Base-by-base conservation (phyloP, 345 rosid genomes). In the Kandelia obovata region DNA sequence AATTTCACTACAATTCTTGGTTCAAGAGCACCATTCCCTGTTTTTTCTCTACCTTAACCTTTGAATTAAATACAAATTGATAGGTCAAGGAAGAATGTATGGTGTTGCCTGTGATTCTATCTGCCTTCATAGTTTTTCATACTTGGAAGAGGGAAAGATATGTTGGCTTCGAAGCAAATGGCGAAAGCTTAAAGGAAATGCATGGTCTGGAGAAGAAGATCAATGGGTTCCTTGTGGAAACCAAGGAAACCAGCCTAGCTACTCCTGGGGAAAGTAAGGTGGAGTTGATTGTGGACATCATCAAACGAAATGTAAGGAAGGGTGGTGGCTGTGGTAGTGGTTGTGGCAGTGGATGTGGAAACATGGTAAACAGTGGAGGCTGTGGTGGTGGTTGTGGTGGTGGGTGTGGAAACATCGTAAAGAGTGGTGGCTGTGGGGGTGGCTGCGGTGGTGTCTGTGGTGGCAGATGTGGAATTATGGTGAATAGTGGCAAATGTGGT, bases 41-140 rank as follows among this genome's bases (percentile, higher is more conserved):
- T 19, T 13, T 43, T 39, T 43, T 43, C 49, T 13, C 61, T 71
- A 5, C 21, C 62, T 51, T 35, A 5, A 70, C 64, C 58, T 65
- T 64, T 62, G 49, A 69, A 49, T 67, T 66, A 3, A 17, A 77
- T 37, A 34, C 19, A 52, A 65, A 71, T 78, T 37, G 70, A 62
- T 65, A 95, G 99, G 93, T 84, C 19, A 84, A 83, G 62, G 95
- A 92, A 75, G 77, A 80, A 61, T 76, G 84, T 85, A 43, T 92
- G 27, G 83, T 87, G 80, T 75, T 87, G 75, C 88, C 87, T 35
- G 83, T 75, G 69, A 31, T 88, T 53, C 37, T 89, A 58, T 83
- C 85, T 52, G 83, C 90, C 65, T 92, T 92, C 71, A 87, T 95
- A 80, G 75, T 95, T 74, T 67, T 71, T 65, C 63, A 86, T 71